Percentiles rank a stretch among this genome's conserved stretches.
These are phyloP conservation scores for Friedmanniomyces endolithicus DNA, from an alignment of 495 filamentous ascomycete genomes.

Conservation along the genomic window DNA sequence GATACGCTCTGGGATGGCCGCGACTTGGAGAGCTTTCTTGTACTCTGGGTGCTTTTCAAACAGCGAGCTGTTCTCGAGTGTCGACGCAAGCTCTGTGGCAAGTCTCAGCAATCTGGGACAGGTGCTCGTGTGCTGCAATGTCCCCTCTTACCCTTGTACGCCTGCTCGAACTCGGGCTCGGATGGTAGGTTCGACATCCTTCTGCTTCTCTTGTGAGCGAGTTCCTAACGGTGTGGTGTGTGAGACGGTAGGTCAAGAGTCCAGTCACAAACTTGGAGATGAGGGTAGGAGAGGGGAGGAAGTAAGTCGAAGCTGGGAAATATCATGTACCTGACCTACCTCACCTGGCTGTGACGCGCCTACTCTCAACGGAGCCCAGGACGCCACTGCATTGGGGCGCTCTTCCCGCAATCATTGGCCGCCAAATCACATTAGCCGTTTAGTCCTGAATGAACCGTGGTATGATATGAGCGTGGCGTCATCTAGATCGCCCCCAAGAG, in stretches of 20 bases:
- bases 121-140: neutral
- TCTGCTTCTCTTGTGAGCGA: neutral
- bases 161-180: constrained; percentile 98
- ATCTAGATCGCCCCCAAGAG: neutral
- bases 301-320: neutral
- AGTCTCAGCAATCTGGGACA: neutral
- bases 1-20: constrained; percentile 85
- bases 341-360: neutral
- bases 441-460: neutral
- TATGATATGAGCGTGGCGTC: neutral
- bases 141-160: constrained; percentile 67
- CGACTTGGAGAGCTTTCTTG: constrained; percentile 75
- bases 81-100: constrained; percentile 70
- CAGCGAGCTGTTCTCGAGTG: constrained; percentile 83
- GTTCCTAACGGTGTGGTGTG: neutral
- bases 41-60: constrained; percentile 92
- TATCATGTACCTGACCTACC: no score
- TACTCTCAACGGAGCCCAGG: neutral
- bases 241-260: no score
- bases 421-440: neutral
- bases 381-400: neutral
- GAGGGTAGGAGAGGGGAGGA: neutral
- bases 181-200: constrained; percentile 69
- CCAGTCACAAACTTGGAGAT: neutral
- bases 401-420: neutral